Evolutionary conservation across 257 asterid genomes (phyloP), one percentile per base, ranked within the genome.

Genomic region (Voacanga thouarsii): DNA sequence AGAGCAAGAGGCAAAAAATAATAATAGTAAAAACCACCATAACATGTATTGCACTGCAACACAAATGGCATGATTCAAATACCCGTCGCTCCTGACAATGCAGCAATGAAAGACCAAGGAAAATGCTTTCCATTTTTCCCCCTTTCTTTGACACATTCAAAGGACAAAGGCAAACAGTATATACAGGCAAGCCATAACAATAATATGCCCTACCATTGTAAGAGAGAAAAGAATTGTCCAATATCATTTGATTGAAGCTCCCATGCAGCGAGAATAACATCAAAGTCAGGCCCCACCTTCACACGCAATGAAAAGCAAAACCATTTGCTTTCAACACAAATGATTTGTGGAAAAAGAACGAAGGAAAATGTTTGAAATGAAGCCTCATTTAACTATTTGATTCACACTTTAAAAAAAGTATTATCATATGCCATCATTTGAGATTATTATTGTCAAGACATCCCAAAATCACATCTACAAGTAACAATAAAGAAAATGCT

Each of bases 261-360:
- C 98, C 86, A 92, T 75, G 96, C 97, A 92, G 96, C 90, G 83
- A 92, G 94, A 90, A 89, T 90, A 85, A 86, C 92, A 87, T 88
- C 94, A 93, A 88, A 87, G 87, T 86, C 91, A 85, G 94, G 94
- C 94, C 82, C 95, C 89, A 90, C 98, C 97, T 92, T 93, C 97
- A 92, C 82, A 90, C 90, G 90, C 87, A 86, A 86, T 72, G 82
- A 82, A 80, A 91, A 91, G 87, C 89, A 89, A 91, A 89, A 84
- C 91, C 92, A 84, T 86, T 85, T 87, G 91, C 88, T 92, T 88
- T 89, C 90, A 89, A 86, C 86, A 91, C 82, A 80, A 81, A 82
- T 72, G 77, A 83, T 80, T 84, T 82, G 83, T 79, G 83, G 78
- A 76, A 84, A 84, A 79, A 78, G 75, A 86, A 83, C 80, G 79